phyloP scores from a whole-genome alignment of 2,329 filamentous ascomycete species.

The Pseudocercospora cruenta region DNA sequence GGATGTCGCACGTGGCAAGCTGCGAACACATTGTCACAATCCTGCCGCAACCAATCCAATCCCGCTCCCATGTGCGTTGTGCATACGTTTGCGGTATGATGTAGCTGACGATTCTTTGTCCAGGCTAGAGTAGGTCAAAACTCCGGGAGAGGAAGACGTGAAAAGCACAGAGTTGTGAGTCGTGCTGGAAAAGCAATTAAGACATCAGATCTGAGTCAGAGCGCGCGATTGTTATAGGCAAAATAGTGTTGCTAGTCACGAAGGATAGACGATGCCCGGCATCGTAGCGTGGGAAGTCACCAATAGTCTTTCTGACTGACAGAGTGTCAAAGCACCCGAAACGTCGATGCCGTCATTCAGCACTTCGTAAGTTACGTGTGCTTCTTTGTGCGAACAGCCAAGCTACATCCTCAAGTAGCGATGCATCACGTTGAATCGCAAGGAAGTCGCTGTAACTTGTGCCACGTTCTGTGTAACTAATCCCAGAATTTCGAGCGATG shows the following conservation, averaged over 20 bases:
- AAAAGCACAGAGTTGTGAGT: background rate
- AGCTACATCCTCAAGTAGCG: background rate
- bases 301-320: constrained; percentile 2
- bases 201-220: background rate
- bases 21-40: constrained; percentile 6
- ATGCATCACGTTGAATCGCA: background rate
- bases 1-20: constrained; percentile 10
- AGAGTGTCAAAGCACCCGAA: constrained; percentile 10
- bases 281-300: background rate
- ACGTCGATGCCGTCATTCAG: constrained; percentile 11
- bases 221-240: background rate
- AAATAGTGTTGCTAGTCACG: constrained; percentile 2
- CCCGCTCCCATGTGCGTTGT: background rate
- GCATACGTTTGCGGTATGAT: background rate
- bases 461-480: background rate
- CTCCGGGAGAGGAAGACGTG: background rate
- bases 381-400: background rate
- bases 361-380: background rate
- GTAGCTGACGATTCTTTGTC: constrained; percentile 27
- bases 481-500: background rate
- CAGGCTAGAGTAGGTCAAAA: constrained; percentile 25
- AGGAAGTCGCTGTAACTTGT: constrained; percentile 1
- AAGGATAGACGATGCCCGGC: background rate
- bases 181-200: background rate
- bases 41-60: constrained; percentile 2